Percentiles rank a stretch among this genome's conserved stretches.
These are phyloP conservation scores for Candida railenensis DNA, from an alignment of 805 yeast genomes.

Conservation along the genomic window DNA sequence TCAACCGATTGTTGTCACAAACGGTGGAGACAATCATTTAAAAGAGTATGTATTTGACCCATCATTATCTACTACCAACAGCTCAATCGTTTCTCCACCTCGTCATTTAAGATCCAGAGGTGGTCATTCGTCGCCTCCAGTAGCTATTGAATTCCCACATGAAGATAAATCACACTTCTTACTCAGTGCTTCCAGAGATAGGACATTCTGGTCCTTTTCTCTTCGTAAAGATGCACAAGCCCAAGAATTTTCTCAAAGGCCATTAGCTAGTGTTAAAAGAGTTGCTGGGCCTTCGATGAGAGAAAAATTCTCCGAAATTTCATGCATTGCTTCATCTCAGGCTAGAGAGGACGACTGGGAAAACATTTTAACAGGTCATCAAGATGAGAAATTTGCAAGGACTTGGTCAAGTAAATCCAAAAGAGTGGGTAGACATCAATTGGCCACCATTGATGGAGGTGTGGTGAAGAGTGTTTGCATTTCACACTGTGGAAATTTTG, in stretches of 20 bases:
- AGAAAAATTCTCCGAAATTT: slow-evolving; percentile 77
- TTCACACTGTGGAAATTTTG: slow-evolving; percentile 95
- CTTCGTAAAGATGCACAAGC: slow-evolving; percentile 95
- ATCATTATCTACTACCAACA: slow-evolving; percentile 62
- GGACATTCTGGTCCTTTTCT: slow-evolving; percentile 87
- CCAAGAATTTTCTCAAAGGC: slow-evolving; percentile 84
- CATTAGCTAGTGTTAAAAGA: slow-evolving; percentile 40
- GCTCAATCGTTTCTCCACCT: slow-evolving; percentile 79
- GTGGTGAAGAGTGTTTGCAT: slow-evolving; percentile 72
- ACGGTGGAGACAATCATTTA: slow-evolving; percentile 87
- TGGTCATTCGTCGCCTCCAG: slow-evolving; percentile 95
- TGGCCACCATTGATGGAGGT: slow-evolving; percentile 77
- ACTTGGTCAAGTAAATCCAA: slow-evolving; percentile 85
- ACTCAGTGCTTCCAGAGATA: slow-evolving; percentile 83
- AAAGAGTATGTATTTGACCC: slow-evolving; percentile 95
- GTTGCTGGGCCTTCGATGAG: slow-evolving; percentile 58
- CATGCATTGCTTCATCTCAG: slow-evolving; percentile 66
- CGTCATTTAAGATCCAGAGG: slow-evolving; percentile 90
- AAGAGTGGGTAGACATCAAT: slow-evolving; percentile 71
- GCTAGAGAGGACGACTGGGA: slow-evolving; percentile 91
- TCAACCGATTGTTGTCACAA: slow-evolving; percentile 85
- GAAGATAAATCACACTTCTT: slow-evolving; percentile 75
- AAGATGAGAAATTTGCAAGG: slow-evolving; percentile 77
- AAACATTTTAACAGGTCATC: slow-evolving; percentile 84
- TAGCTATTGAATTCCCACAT: slow-evolving; percentile 71